Percentiles rank a stretch among this genome's conserved stretches.
phyloP scores from a whole-genome alignment of 1,284 basidiomycete species.

The Ceratobasidium theobromae region DNA sequence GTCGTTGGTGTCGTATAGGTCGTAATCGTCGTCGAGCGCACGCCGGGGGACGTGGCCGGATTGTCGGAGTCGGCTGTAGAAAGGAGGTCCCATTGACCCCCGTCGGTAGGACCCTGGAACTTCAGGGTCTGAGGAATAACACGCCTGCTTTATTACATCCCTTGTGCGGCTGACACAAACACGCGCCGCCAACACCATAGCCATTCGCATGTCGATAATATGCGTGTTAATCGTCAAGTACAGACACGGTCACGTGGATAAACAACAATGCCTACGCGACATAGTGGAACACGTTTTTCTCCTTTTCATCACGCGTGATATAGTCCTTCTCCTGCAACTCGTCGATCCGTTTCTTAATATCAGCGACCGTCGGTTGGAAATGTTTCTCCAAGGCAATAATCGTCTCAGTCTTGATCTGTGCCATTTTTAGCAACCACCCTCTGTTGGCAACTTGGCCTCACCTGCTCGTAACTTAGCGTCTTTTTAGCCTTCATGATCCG shows the following conservation, averaged over 20 bases:
- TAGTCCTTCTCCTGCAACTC: constrained; percentile 68
- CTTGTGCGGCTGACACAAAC: background rate
- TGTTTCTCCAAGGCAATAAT: constrained; percentile 79
- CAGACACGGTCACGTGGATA: constrained; percentile 28
- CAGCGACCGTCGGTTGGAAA: constrained; percentile 57
- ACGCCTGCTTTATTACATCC: background rate
- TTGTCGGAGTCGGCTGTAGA: background rate
- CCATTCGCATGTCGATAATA: too few species aligned
- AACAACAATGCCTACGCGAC: constrained; percentile 56
- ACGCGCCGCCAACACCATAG: background rate
- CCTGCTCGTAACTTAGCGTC: constrained; percentile 52
- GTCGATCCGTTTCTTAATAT: constrained; percentile 55
- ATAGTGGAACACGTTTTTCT: constrained; percentile 73
- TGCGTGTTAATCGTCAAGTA: too few species aligned
- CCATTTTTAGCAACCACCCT: constrained; percentile 58
- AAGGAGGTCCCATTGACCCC: constrained; percentile 11
- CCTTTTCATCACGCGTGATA: constrained; percentile 70
- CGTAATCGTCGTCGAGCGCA: constrained; percentile 21
- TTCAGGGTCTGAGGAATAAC: background rate
- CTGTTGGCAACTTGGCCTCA: constrained; percentile 41
- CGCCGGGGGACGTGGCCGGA: constrained; percentile 30
- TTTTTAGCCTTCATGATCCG: constrained; percentile 93
- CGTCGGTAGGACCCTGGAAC: background rate
- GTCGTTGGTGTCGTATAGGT: constrained; percentile 2
- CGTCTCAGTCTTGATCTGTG: constrained; percentile 75